Evolutionary conservation across 306 rosid genomes (phyloP).

Genomic region (Castanopsis chinensis): DNA sequence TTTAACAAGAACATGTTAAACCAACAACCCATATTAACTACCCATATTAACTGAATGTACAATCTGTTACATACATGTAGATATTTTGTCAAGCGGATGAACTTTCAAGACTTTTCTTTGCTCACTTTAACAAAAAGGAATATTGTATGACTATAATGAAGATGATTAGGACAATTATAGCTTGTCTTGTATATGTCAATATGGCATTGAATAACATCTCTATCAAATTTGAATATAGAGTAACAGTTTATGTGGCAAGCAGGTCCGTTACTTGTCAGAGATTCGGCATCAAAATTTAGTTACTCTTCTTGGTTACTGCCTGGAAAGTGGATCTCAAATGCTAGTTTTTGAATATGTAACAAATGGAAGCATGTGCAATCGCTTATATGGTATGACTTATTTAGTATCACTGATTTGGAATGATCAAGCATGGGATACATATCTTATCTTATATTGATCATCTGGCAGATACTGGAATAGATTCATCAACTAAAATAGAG

Average conservation of each 20-base stretch:
- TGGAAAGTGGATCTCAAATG: slow-evolving; percentile 47
- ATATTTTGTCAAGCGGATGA: not conserved
- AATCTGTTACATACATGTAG: not conserved
- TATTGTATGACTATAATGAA: not conserved
- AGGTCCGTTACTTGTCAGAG: slow-evolving; percentile 41
- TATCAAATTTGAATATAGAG: not conserved
- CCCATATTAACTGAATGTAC: not conserved
- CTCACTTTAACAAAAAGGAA: not conserved
- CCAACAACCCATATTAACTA: not conserved
- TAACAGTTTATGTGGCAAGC: slow-evolving; percentile 7
- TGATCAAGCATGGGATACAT: not conserved
- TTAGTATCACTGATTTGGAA: not conserved
- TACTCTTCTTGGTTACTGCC: slow-evolving; percentile 45
- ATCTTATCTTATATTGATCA: not conserved
- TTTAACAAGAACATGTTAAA: not conserved
- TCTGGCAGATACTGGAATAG: slow-evolving; percentile 24
- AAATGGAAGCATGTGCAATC: slow-evolving; percentile 41
- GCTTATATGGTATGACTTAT: slow-evolving; percentile 37
- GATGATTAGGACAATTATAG: not conserved
- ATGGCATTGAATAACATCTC: not conserved
- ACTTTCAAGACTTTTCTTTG: not conserved
- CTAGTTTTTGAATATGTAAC: slow-evolving; percentile 46
- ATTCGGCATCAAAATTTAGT: slow-evolving; percentile 44
- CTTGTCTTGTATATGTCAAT: not conserved
- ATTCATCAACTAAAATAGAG: slow-evolving; percentile 37